phyloP scores from a whole-genome alignment of 2,329 filamentous ascomycete genomes.

The Immersiporthe knoxdaviesiana region DNA sequence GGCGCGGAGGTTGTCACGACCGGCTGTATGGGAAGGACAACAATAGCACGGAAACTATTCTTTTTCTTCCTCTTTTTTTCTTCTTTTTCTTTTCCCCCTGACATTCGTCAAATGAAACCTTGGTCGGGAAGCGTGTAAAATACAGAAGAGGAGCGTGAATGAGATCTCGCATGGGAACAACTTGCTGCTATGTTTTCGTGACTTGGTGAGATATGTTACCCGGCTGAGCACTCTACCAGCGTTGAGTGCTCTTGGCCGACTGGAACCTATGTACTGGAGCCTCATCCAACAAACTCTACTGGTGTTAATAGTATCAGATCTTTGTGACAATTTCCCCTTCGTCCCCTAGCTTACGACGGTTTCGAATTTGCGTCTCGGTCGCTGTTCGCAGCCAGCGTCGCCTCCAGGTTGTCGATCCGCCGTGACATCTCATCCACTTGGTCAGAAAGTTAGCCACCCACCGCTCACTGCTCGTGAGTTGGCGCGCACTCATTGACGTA shows the following conservation, averaged over 20 bases:
- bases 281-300: not conserved
- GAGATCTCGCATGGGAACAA: not conserved
- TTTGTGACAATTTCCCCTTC: not conserved
- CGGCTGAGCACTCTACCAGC: not conserved
- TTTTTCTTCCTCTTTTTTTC: too few species aligned
- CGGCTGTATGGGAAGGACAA: not conserved
- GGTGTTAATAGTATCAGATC: conserved; percentile 5
- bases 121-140: conserved; percentile 3
- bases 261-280: not conserved
- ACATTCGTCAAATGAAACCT: not conserved
- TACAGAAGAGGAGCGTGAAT: conserved; percentile 5
- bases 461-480: not conserved
- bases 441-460: conserved; percentile 7
- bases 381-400: conserved; percentile 65
- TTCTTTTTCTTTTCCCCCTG: too few species aligned
- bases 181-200: conserved; percentile 9
- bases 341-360: conserved; percentile 33
- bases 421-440: conserved; percentile 93
- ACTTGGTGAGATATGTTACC: not conserved
- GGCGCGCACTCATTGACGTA: conserved; percentile 51
- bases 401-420: conserved; percentile 81
- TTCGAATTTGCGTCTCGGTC: conserved; percentile 46
- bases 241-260: not conserved
- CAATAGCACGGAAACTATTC: not conserved
- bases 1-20: not conserved